Base-by-base conservation (phyloP, 345 rosid species). In the Camelina neglecta region DNA sequence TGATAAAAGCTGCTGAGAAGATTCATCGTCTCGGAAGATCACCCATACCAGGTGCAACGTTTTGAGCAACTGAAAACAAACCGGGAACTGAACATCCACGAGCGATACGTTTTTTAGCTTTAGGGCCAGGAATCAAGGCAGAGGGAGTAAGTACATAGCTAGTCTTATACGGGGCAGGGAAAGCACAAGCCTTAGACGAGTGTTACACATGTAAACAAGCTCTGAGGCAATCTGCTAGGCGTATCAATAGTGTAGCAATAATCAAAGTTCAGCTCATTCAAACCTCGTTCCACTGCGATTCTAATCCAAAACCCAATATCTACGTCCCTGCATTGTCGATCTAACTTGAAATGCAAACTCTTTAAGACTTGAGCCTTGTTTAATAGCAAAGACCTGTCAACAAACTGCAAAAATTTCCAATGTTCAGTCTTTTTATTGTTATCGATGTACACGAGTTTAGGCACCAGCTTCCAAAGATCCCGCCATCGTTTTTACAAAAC, bases 201-300 rank as follows among this genome's bases (percentile, higher is more conserved):
- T 18, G 69, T 65, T 48, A 24, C 56, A 24, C 59, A 54, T 10
- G 59, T 54, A 24, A 4, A 54, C 9, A 58, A 71, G 24, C 75
- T 60, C 75, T 36, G 67, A 38, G 76, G 69, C 29, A 72, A 72
- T 21, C 31, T 21, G 33, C 8, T 16, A 7, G 75, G 75, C 9
- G 7, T 9, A 33, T 33, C 2, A 71, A 33, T 15, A 3, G 5
- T 1, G 45, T 15, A 0, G 6, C 39, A 15, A 4, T 51, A 50
- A 4, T 48, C 35, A 18, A 71, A 71, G 23, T 23, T 36, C 6
- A 71, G 67, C 48, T 59, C 75, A 38, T 36, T 48, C 49, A 71
- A 48, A 48, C 67, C 75, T 71, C 59, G 47, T 71, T 60, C 38
- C 38, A 35, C 67, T 9, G 60, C 67, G 38, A 23, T 36, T 24